Conservation (phyloP, 1,139 yeast species). For the Geotrichum klebahnii region DNA sequence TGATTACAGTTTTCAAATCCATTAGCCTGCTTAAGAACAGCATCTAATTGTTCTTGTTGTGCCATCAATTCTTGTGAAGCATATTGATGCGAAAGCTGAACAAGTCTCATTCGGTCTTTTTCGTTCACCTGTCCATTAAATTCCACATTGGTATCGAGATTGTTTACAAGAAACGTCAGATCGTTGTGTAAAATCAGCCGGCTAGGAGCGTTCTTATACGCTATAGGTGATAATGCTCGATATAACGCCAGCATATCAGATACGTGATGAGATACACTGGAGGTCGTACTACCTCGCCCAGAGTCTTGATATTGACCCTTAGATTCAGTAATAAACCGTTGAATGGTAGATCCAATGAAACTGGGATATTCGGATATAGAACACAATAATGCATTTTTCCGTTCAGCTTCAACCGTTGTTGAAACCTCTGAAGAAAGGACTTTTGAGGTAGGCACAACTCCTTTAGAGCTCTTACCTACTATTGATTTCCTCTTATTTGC, state of each 20-base stretch:
- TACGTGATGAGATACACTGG: conserved; percentile 23
- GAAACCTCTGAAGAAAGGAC: neutral
- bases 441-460: neutral
- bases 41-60: conserved; percentile 16
- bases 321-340: conserved; percentile 13
- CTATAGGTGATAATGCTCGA: conserved; percentile 30
- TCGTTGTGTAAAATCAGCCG: conserved; percentile 31
- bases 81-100: conserved; percentile 1
- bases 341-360: conserved; percentile 10
- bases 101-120: conserved; percentile 7
- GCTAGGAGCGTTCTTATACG: conserved; percentile 25
- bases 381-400: conserved; percentile 15
- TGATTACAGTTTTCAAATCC: conserved; percentile 30
- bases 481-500: conserved; percentile 3
- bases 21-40: conserved; percentile 22
- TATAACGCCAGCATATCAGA: conserved; percentile 32
- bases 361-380: conserved; percentile 16
- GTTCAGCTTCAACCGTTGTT: conserved; percentile 1
- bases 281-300: neutral
- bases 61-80: neutral
- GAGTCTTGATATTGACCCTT: conserved; percentile 1
- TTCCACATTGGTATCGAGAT: conserved; percentile 15
- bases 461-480: neutral
- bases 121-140: conserved; percentile 1
- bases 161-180: conserved; percentile 14